phyloP scores from a whole-genome alignment of 495 filamentous ascomycete species.

The Penicillium macrosclerotiorum region DNA sequence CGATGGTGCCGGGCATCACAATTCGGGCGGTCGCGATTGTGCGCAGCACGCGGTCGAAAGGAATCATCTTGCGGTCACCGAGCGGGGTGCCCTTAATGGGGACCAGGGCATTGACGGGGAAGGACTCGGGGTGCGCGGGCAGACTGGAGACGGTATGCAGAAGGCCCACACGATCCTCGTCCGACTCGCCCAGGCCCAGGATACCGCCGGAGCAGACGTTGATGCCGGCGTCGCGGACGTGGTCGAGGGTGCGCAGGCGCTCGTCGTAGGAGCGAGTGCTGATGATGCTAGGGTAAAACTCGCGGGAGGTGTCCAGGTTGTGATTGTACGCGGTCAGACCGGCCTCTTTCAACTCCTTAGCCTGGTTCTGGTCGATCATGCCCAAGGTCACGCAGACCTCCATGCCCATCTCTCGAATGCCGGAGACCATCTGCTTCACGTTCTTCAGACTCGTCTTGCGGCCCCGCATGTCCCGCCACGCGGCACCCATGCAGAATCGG shows the following conservation, averaged over 20 bases:
- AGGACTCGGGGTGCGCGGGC: conserved; percentile 75
- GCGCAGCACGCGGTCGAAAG: conserved; percentile 68
- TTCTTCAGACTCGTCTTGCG: conserved; percentile 75
- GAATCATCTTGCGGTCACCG: conserved; percentile 64
- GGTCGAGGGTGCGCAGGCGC: conserved; percentile 66
- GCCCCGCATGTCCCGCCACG: conserved; percentile 88
- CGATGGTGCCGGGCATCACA: conserved; percentile 75
- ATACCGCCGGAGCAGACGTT: conserved; percentile 86
- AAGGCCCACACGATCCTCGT: conserved; percentile 72
- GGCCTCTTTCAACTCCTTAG: conserved; percentile 73
- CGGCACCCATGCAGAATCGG: conserved; percentile 89
- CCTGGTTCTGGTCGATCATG: conserved; percentile 79
- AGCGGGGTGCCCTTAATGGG: conserved; percentile 83
- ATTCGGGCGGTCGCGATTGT: conserved; percentile 78
- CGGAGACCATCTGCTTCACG: conserved; percentile 76
- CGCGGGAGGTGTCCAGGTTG: conserved; percentile 83
- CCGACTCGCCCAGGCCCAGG: conserved; percentile 71
- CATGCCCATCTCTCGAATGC: conserved; percentile 76
- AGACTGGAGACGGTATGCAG: conserved; percentile 74
- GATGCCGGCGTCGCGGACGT: conserved; percentile 79
- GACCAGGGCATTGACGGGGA: conserved; percentile 83
- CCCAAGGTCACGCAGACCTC: conserved; percentile 85
- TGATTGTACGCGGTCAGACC: conserved; percentile 88
- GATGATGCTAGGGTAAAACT: conserved; percentile 79
- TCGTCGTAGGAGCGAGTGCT: conserved; percentile 82